Evolutionary conservation across 768 basidiomycete genomes (phyloP), one percentile per base, ranked within the genome.

Genomic region (Boletus sp.): DNA sequence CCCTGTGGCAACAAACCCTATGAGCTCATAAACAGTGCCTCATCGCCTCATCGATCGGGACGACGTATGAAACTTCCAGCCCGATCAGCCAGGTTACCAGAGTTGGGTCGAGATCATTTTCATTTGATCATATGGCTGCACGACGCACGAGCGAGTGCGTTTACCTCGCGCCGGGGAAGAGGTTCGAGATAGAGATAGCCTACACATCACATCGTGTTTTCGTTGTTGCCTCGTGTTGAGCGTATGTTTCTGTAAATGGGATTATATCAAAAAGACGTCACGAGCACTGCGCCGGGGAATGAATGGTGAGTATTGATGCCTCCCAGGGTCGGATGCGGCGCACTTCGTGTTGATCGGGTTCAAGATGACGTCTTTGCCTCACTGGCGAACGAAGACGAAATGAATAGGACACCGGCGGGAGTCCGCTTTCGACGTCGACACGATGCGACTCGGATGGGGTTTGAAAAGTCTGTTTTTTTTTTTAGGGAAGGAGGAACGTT

Each of bases 31-130:
- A 8, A 45, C 44, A 45, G 44, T 45, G 43, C 50, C 21, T 33
- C 23, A 59, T 59, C 48, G 27, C 50, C 21, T 32, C 25, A 60
- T 60, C 48, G 58, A 60, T 60, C 58, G 57, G 54, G 27, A n/a
- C 21, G 23, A 13, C 4, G 30, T 37, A 51, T 21, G 27, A 34
- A 33, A 2, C 30, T 7, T 33, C 10, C 21, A 17, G 5, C 60
- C 55, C 60, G 59, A 62, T 61, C 53, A 45, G 17, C 27, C 29
- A 10, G 47, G n/a, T 34, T 49, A 8, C 30, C 19, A 29, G 23
- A 49, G 17, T 8, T 10, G 37, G 48, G 48, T 30, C 32, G 7
- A 38, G n/a, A 30, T 51, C 8, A 25, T 10, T 51, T 25, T 58
- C 52, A 54, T 60, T 41, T 33, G 42, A 53, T 58, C 51, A 45